A percentile compares a stretch with the other conserved stretches of the same genome.
Conservation (phyloP, 768 basidiomycete species). For the Boletus eberwhitei region DNA sequence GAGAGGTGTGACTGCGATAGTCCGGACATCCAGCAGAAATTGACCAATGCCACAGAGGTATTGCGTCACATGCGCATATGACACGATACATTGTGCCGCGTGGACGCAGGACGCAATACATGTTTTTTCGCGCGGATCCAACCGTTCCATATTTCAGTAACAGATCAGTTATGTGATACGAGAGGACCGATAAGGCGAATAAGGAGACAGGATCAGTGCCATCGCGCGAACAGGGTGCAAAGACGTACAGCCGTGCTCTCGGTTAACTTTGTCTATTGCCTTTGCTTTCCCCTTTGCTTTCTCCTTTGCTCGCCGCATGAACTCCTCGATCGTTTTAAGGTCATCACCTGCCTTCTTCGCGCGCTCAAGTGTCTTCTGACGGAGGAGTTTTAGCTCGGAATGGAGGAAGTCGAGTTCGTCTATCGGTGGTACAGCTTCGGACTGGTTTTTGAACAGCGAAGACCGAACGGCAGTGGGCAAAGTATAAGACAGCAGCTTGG, state of each 20-base stretch:
- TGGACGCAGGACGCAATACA: background rate
- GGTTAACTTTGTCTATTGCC: slow-evolving; percentile 66
- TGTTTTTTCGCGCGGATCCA: slow-evolving; percentile 8
- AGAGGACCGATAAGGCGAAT: slow-evolving; percentile 16
- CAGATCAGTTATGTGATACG: background rate
- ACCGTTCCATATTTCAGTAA: slow-evolving; percentile 8
- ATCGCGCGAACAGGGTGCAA: slow-evolving; percentile 10
- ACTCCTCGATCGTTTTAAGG: slow-evolving; percentile 69
- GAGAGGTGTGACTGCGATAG: slow-evolving; percentile 43
- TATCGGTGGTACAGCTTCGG: slow-evolving; percentile 65
- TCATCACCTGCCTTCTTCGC: slow-evolving; percentile 75
- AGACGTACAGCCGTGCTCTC: slow-evolving; percentile 73
- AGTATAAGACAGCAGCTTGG: slow-evolving; percentile 51
- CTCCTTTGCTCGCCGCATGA: slow-evolving; percentile 73
- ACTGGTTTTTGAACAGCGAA: slow-evolving; percentile 56
- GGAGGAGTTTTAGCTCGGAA: slow-evolving; percentile 54
- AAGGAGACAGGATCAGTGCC: slow-evolving; percentile 9
- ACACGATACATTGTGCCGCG: background rate
- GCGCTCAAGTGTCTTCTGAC: slow-evolving; percentile 54
- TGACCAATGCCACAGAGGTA: slow-evolving; percentile 15
- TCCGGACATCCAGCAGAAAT: background rate
- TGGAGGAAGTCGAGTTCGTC: slow-evolving; percentile 70
- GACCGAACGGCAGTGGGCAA: slow-evolving; percentile 52
- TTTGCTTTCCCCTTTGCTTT: slow-evolving; percentile 71
- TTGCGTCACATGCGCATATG: slow-evolving; percentile 4